phyloP scores from a whole-genome alignment of 805 yeast species.

The Saccharomycopsis sp. region DNA sequence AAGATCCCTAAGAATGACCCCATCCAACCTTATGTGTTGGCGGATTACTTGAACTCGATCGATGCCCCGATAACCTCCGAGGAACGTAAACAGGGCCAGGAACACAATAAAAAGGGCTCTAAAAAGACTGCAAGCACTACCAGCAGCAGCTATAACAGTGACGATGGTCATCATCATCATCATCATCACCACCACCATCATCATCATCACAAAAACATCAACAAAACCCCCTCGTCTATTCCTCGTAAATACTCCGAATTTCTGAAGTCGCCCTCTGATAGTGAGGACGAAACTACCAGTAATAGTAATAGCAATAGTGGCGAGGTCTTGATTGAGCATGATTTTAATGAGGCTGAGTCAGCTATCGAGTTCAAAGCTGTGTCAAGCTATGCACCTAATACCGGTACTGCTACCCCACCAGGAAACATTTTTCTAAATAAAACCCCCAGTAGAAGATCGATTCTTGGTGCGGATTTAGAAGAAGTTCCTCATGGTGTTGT shows the following conservation, averaged over 20 bases:
- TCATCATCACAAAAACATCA: background rate
- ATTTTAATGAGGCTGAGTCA: background rate
- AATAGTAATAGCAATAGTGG: conserved; percentile 1
- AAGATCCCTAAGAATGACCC: conserved; percentile 70
- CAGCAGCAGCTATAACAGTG: background rate
- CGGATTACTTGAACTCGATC: conserved; percentile 61
- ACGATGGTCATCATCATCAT: background rate
- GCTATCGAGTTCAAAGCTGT: background rate
- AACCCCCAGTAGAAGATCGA: conserved; percentile 2
- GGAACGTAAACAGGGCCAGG: conserved; percentile 26
- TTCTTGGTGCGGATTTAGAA: conserved; percentile 68
- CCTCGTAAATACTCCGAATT: conserved; percentile 12
- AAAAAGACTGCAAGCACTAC: background rate
- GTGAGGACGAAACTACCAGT: background rate
- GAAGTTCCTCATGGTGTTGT: conserved; percentile 94
- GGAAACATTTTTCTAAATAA: background rate
- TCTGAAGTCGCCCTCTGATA: conserved; percentile 6
- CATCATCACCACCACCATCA: background rate
- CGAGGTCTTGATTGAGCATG: background rate
- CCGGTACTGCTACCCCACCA: background rate
- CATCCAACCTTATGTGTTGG: conserved; percentile 71
- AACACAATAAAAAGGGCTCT: background rate
- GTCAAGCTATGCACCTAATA: background rate
- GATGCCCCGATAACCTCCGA: conserved; percentile 65
- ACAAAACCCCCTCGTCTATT: conserved; percentile 8